These are phyloP conservation scores for Cystobasidium slooffiae DNA, from an alignment of 1,284 basidiomycete species.

Conservation along the genomic window DNA sequence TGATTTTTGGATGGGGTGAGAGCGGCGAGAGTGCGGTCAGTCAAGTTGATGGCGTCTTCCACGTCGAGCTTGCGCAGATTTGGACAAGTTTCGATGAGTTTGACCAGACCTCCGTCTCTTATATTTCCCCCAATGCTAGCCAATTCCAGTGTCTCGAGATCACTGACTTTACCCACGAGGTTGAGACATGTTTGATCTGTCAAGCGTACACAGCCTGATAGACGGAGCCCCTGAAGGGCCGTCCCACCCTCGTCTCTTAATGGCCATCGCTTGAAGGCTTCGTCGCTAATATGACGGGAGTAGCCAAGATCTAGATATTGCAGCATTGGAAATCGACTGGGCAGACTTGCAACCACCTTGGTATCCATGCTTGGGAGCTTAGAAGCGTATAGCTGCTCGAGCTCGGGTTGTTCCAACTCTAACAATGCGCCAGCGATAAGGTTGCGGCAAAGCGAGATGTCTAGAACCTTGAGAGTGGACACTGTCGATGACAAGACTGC, in stretches of 20 bases:
- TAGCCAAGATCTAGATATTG: conserved; percentile 24
- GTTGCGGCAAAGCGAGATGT: conserved; percentile 26
- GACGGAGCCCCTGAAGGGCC: conserved; percentile 5
- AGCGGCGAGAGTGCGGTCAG: conserved; percentile 19
- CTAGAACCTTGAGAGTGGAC: not conserved
- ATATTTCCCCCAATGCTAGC: conserved; percentile 39
- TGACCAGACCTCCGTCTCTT: conserved; percentile 31
- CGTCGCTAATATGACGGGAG: conserved; percentile 16
- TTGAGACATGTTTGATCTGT: conserved; percentile 29
- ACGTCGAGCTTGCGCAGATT: conserved; percentile 28
- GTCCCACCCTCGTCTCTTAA: not conserved
- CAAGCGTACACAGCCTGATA: conserved; percentile 26
- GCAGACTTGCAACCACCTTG: not conserved
- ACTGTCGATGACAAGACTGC: conserved; percentile 10
- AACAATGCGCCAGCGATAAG: conserved; percentile 21
- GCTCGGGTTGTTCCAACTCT: conserved; percentile 16
- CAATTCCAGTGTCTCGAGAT: conserved; percentile 22
- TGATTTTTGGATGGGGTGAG: conserved; percentile 13
- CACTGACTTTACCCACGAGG: conserved; percentile 20
- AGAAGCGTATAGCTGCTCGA: conserved; percentile 18
- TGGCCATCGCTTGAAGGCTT: conserved; percentile 34
- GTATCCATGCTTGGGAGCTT: conserved; percentile 34
- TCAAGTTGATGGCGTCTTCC: conserved; percentile 33
- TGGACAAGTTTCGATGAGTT: conserved; percentile 34
- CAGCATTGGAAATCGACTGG: conserved; percentile 12